A percentile compares a stretch with the other conserved stretches of the same genome.
These are phyloP conservation scores for Phaffomyces thermotolerans DNA, from an alignment of 805 yeast species.

Conservation along the genomic window DNA sequence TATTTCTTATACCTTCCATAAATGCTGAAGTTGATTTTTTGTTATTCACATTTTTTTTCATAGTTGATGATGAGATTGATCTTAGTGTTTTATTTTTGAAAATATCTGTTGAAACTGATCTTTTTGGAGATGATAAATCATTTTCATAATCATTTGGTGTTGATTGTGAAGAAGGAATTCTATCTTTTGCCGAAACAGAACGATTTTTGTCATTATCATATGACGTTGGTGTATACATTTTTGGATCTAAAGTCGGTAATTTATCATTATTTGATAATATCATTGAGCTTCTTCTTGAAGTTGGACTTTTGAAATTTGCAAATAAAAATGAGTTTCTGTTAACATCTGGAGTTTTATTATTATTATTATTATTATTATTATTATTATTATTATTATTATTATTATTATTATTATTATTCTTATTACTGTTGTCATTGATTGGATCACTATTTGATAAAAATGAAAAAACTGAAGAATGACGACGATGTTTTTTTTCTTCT, in stretches of 20 bases:
- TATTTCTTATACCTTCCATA: slow-evolving; percentile 76
- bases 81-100: slow-evolving; percentile 45
- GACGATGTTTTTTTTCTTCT: slow-evolving; percentile 36
- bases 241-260: slow-evolving; percentile 13
- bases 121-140: slow-evolving; percentile 21
- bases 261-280: slow-evolving; percentile 2
- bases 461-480: slow-evolving; percentile 55
- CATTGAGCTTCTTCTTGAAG: slow-evolving; percentile 1
- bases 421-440: background rate
- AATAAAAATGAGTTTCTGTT: slow-evolving; percentile 5
- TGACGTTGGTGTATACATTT: slow-evolving; percentile 5
- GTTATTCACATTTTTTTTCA: slow-evolving; percentile 27
- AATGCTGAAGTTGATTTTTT: slow-evolving; percentile 73
- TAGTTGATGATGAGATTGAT: slow-evolving; percentile 41
- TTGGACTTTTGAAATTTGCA: slow-evolving; percentile 2
- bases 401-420: slow-evolving; percentile 6
- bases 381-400: background rate
- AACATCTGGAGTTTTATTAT: slow-evolving; percentile 6
- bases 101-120: slow-evolving; percentile 41
- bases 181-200: slow-evolving; percentile 44
- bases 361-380: slow-evolving; percentile 3
- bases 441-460: slow-evolving; percentile 28
- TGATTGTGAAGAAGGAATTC: background rate
- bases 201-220: slow-evolving; percentile 33
- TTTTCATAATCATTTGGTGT: background rate